phyloP scores from a whole-genome alignment of 306 rosid species.

The Trifolium subterraneum region DNA sequence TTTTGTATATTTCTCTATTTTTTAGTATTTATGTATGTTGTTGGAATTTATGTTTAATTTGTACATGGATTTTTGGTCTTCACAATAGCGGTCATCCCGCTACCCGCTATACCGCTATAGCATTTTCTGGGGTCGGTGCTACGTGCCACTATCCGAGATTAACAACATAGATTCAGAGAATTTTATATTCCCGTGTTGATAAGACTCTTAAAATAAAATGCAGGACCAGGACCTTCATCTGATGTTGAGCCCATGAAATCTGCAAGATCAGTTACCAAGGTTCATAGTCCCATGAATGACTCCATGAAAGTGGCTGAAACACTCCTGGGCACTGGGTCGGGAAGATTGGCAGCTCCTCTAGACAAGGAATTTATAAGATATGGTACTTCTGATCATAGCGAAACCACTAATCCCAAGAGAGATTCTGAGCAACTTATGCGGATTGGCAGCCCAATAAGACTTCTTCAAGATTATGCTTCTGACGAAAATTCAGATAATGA shows the following conservation, averaged over 20 bases:
- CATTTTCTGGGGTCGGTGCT: too few species aligned
- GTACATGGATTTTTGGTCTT: too few species aligned
- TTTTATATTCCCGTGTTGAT: constrained; percentile 30
- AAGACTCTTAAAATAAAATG: constrained; percentile 41
- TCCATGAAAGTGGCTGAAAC: constrained; percentile 49
- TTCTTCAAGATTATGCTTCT: constrained; percentile 88
- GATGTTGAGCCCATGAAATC: constrained; percentile 41
- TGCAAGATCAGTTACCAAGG: constrained; percentile 43
- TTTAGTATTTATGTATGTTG: too few species aligned
- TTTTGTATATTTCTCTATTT: too few species aligned
- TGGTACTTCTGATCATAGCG: constrained; percentile 47
- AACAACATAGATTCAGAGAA: neutral
- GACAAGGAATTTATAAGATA: constrained; percentile 37
- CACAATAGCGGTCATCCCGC: neutral
- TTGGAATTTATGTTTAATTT: too few species aligned
- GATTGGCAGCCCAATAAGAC: constrained; percentile 72
- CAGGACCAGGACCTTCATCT: constrained; percentile 48
- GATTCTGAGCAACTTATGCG: constrained; percentile 45
- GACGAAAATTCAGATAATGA: constrained; percentile 73
- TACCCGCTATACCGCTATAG: too few species aligned
- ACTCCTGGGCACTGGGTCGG: constrained; percentile 30
- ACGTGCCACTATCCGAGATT: too few species aligned
- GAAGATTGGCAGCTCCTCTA: constrained; percentile 40
- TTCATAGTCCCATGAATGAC: constrained; percentile 37
- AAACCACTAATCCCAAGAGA: constrained; percentile 40